These are phyloP conservation scores for Verruconis gallopava DNA, from an alignment of 2,329 filamentous ascomycete genomes.

Conservation along the genomic window DNA sequence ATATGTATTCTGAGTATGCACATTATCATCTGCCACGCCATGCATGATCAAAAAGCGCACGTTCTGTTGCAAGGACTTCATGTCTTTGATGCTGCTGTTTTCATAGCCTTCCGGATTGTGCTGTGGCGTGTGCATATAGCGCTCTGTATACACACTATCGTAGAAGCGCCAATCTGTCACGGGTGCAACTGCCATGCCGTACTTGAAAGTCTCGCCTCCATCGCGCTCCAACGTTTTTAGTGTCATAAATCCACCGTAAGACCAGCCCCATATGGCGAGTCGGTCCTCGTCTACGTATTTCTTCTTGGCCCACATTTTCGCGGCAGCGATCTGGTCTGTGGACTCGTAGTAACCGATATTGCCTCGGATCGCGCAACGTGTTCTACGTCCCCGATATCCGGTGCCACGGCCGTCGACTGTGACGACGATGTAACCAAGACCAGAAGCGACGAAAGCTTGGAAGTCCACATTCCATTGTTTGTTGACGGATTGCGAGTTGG, in stretches of 20 bases:
- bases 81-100: slow-evolving; percentile 60
- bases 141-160: slow-evolving; percentile 85
- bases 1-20: slow-evolving; percentile 91
- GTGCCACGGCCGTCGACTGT: slow-evolving; percentile 91
- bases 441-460: slow-evolving; percentile 75
- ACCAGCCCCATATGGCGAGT: slow-evolving; percentile 97
- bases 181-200: slow-evolving; percentile 95
- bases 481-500: slow-evolving; percentile 77
- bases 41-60: slow-evolving; percentile 93
- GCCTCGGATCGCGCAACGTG: slow-evolving; percentile 68
- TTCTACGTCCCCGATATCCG: slow-evolving; percentile 73
- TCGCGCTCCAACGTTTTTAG: slow-evolving; percentile 91
- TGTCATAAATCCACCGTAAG: slow-evolving; percentile 88
- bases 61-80: slow-evolving; percentile 56
- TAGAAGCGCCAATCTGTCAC: slow-evolving; percentile 99
- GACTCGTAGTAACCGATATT: slow-evolving; percentile 79
- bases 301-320: slow-evolving; percentile 69
- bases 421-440: slow-evolving; percentile 82
- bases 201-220: slow-evolving; percentile 78
- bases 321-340: slow-evolving; percentile 80
- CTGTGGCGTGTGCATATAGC: slow-evolving; percentile 93
- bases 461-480: slow-evolving; percentile 78
- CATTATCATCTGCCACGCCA: slow-evolving; percentile 91
- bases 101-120: slow-evolving; percentile 68
- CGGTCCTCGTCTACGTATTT: slow-evolving; percentile 69